Conservation (phyloP, 768 basidiomycete species). For the Mycena capillaripes region DNA sequence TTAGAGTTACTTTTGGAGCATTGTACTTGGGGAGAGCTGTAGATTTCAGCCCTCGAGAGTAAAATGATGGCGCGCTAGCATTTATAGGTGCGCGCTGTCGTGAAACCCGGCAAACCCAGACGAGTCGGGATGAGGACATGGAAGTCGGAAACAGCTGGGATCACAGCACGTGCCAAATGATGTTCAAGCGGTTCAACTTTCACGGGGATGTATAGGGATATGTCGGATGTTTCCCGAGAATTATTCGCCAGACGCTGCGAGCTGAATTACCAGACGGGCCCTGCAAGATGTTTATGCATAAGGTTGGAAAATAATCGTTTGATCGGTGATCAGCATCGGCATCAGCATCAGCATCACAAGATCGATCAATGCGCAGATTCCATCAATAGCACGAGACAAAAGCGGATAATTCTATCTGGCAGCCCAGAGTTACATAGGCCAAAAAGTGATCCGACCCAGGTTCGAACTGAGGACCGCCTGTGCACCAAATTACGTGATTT, state of each 20-base stretch:
- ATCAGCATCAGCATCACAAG: no score
- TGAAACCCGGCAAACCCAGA: background rate
- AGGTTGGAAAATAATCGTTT: no score
- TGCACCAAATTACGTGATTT: background rate
- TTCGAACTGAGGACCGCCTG: conserved; percentile 37
- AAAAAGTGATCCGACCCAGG: conserved; percentile 32
- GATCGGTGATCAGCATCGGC: no score
- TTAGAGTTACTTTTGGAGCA: background rate
- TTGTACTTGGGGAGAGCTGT: background rate
- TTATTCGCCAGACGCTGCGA: no score
- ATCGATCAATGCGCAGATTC: no score
- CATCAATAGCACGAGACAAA: no score
- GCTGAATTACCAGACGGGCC: no score
- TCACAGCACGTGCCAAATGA: background rate
- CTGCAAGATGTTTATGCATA: no score
- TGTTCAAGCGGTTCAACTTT: background rate
- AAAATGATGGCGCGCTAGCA: background rate
- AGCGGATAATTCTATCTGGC: background rate
- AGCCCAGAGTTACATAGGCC: no score
- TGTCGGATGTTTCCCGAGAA: no score
- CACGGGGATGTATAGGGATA: no score
- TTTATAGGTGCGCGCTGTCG: background rate
- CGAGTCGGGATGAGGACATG: background rate
- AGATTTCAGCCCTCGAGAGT: background rate
- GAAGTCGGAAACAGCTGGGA: background rate